A percentile compares a stretch with the other conserved stretches of the same genome.
phyloP scores from a whole-genome alignment of 345 rosid genomes.

The Populus euphratica region DNA sequence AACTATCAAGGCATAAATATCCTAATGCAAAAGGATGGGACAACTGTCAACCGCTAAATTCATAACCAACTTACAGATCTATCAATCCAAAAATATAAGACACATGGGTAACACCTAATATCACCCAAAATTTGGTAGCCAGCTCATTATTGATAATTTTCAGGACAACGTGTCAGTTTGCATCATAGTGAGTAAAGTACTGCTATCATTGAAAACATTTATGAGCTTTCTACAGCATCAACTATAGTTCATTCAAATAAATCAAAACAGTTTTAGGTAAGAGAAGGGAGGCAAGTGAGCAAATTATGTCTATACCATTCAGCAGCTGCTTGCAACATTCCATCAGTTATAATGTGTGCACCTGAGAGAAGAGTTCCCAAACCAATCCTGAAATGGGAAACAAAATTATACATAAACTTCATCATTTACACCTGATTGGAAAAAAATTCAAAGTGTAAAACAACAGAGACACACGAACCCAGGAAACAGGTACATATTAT shows the following conservation, averaged over 20 bases:
- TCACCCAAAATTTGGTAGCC: neutral
- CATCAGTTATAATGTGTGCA: slow-evolving; percentile 74
- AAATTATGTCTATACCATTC: slow-evolving; percentile 58
- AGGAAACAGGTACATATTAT: slow-evolving; percentile 98
- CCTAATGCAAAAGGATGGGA: neutral
- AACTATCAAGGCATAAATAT: neutral
- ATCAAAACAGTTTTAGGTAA: neutral
- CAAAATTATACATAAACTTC: neutral
- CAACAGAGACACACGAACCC: slow-evolving; percentile 54
- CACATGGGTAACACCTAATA: neutral
- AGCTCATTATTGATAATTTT: neutral
- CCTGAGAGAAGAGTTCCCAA: slow-evolving; percentile 85
- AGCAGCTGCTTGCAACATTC: slow-evolving; percentile 86
- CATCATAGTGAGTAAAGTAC: neutral
- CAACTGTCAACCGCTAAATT: neutral
- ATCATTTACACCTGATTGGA: slow-evolving; percentile 2
- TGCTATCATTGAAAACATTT: neutral
- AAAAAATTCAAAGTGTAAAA: slow-evolving; percentile 4
- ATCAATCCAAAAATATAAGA: neutral
- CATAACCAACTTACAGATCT: neutral
- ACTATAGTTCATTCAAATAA: neutral
- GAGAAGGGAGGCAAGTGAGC: neutral
- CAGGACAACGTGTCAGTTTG: neutral
- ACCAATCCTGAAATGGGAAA: slow-evolving; percentile 59
- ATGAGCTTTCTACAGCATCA: neutral